Evolutionary conservation across 805 yeast species (phyloP).

Genomic region (Sugiyamaella marilandica): DNA sequence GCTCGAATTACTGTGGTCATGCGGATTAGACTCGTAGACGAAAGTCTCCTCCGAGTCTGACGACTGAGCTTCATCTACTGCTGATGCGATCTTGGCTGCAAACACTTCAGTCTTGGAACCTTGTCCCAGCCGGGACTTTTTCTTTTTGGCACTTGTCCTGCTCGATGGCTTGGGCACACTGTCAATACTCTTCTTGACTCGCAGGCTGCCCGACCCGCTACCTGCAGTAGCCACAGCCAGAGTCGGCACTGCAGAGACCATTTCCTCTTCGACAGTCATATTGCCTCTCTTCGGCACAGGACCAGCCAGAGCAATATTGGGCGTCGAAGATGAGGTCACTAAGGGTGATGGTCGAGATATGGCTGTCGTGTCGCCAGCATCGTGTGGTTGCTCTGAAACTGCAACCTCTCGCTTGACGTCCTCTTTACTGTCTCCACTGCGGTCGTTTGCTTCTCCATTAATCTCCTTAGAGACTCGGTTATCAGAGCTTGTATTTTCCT

Average conservation of each 20-base stretch:
- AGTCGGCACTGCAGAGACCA: constrained; percentile 47
- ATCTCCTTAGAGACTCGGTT: no score
- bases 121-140: constrained; percentile 28
- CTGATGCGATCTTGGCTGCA: constrained; percentile 91
- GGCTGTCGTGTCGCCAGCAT: not conserved
- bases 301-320: constrained; percentile 6
- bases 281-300: constrained; percentile 9
- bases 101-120: constrained; percentile 86
- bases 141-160: constrained; percentile 38
- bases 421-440: not conserved
- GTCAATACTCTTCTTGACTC: constrained; percentile 26
- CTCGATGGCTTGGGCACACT: constrained; percentile 6
- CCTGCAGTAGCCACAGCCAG: constrained; percentile 29
- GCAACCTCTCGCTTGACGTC: not conserved
- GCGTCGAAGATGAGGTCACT: constrained; percentile 8
- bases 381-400: not conserved
- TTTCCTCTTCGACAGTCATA: constrained; percentile 59
- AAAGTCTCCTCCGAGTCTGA: constrained; percentile 92
- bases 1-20: constrained; percentile 6
- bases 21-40: constrained; percentile 68
- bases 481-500: no score
- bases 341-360: constrained; percentile 3
- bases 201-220: constrained; percentile 10
- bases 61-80: constrained; percentile 76
- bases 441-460: not conserved